phyloP scores from a whole-genome alignment of 2,329 filamentous ascomycete genomes.

The Alternaria triticimaculans region DNA sequence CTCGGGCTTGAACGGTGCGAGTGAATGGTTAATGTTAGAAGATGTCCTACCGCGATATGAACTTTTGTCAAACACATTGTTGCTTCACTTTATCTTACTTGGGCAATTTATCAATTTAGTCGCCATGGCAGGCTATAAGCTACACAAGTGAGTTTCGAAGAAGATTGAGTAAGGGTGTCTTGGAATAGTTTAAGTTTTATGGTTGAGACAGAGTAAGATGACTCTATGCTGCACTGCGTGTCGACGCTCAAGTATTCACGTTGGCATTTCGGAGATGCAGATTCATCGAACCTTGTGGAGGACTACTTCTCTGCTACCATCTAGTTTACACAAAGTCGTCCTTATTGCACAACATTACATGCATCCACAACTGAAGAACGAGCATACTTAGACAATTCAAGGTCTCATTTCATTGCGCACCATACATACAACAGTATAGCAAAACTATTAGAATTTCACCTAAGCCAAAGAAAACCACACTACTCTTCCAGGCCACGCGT shows the following conservation, averaged over 20 bases:
- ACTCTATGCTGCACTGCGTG: not conserved
- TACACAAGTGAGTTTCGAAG: not conserved
- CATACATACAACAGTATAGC: not conserved
- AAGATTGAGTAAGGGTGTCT: not conserved
- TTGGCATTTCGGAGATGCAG: not conserved
- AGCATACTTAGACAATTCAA: not conserved
- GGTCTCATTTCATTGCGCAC: constrained; percentile 2
- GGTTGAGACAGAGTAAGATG: not conserved
- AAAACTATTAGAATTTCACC: constrained; percentile 2
- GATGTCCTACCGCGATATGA: not conserved
- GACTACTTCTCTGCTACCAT: not conserved
- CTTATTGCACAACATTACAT: not conserved
- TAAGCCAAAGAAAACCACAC: constrained; percentile 4
- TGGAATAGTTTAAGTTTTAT: not conserved
- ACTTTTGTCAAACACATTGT: not conserved
- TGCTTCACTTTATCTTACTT: not conserved
- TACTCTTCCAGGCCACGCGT: not conserved
- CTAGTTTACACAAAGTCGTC: not conserved
- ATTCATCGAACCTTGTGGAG: not conserved
- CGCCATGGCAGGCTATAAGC: not conserved
- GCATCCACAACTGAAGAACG: too few species aligned
- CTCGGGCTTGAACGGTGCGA: not conserved
- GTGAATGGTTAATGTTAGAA: not conserved
- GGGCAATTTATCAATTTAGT: not conserved
- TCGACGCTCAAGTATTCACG: not conserved